Conservation (phyloP, 2,329 filamentous ascomycete genomes). For the Monosporascus sp. region DNA sequence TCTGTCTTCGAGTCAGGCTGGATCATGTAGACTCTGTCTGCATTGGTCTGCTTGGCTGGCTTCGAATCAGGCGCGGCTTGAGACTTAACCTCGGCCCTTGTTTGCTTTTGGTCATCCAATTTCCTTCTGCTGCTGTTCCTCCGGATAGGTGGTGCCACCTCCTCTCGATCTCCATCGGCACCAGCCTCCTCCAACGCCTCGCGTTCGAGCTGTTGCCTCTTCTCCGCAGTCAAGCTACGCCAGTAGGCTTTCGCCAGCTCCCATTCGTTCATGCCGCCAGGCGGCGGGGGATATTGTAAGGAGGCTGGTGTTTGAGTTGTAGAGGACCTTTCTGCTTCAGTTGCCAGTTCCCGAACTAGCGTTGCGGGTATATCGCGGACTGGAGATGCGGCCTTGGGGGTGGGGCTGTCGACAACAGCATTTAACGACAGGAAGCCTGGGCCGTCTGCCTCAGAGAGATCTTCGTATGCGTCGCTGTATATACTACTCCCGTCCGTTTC, state of each 20-base stretch:
- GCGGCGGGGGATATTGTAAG: not conserved
- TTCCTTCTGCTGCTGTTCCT: constrained; percentile 33
- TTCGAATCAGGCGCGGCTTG: constrained; percentile 22
- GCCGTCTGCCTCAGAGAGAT: constrained; percentile 59
- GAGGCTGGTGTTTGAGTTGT: not conserved
- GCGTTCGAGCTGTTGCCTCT: constrained; percentile 56
- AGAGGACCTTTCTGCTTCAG: not conserved
- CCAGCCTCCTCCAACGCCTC: constrained; percentile 52
- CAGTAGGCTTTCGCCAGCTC: constrained; percentile 65
- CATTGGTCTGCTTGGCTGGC: constrained; percentile 5
- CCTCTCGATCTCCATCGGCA: constrained; percentile 41
- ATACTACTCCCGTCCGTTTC: constrained; percentile 50
- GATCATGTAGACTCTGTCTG: constrained; percentile 13
- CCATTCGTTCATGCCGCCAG: constrained; percentile 50
- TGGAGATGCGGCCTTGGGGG: constrained; percentile 39
- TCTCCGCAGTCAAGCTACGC: constrained; percentile 59
- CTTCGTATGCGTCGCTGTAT: constrained; percentile 75
- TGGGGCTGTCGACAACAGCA: constrained; percentile 62
- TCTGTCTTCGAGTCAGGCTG: constrained; percentile 24
- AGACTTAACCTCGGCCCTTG: constrained; percentile 3
- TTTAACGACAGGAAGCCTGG: constrained; percentile 69
- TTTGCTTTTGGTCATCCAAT: constrained; percentile 31
- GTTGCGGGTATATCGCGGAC: constrained; percentile 2
- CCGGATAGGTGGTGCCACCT: constrained; percentile 21
- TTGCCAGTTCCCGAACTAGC: not conserved